Base-by-base conservation (phyloP, 768 basidiomycete species). In the Kwoniella sp. region DNA sequence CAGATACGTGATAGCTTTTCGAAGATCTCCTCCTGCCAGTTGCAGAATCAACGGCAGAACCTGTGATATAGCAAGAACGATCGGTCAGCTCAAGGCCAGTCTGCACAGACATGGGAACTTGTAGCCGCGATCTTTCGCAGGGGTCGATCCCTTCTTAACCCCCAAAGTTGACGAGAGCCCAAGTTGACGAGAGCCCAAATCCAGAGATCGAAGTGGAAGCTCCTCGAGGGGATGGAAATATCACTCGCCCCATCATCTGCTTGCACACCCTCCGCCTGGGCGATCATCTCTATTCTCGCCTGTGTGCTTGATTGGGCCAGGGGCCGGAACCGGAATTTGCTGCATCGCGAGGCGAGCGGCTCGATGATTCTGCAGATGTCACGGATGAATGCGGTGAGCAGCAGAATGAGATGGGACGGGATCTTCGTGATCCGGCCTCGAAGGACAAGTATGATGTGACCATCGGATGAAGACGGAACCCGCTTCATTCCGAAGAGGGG, bases 321-420 rank as follows among this genome's bases (percentile, higher is more conserved):
- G 1, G 96, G 92, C 12, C 91, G 92, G 82, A 99, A 99, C 45
- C 96, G 89, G 82, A 99, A 99, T 82, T 99, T 99, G 53, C 93
- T 95, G 82, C 96, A 99, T 58, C 96, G 89, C n/a, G 94, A 97
- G 23, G 96, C 92, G 26, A 99, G 86, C 0, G 96, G 96, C 78
- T 99, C 96, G 61, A 99, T 99, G 66, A 99, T 99, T 71, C 95
- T 99, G 69, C 47, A 34, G 52, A 50, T 13, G 56, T 22, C 13
- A 58, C 22, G 5, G 25, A 63, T 23, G n/a, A 47, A 23, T 58
- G 34, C 34, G 34, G 34, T 37, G 34, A 13, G 34, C n/a, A 41
- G 37, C 55, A 23, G 22, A 30, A 13, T 54, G n/a, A n/a, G n/a
- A n/a, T n/a, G n/a, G n/a, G n/a, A n/a, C n/a, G n/a, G n/a, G n/a